phyloP scores from a whole-genome alignment of 2,329 filamentous ascomycete genomes.

The Botryosphaeria dothidea region DNA sequence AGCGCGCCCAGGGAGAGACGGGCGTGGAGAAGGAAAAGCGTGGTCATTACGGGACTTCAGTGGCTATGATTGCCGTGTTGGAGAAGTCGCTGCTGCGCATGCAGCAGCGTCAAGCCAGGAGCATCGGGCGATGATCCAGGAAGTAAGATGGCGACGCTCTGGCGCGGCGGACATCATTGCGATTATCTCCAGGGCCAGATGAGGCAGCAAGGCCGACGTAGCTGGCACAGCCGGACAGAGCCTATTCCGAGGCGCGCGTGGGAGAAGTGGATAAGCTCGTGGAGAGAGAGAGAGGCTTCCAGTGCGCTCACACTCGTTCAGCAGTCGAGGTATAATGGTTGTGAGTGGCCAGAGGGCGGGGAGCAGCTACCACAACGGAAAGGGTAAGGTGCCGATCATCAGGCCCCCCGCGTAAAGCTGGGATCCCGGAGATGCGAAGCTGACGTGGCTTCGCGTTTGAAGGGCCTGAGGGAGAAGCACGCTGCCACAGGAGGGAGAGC shows the following conservation, averaged over 20 bases:
- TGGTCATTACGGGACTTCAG: background rate
- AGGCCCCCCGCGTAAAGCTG: slow-evolving; percentile 11
- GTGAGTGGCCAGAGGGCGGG: slow-evolving; percentile 2
- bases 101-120: background rate
- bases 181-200: background rate
- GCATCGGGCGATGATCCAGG: slow-evolving; percentile 2
- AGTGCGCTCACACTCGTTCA: background rate
- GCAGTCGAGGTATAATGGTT: slow-evolving; percentile 1
- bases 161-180: background rate
- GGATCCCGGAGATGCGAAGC: slow-evolving; percentile 13
- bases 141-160: background rate
- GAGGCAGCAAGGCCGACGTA: slow-evolving; percentile 10
- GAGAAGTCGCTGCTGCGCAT: slow-evolving; percentile 2
- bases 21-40: too few species aligned
- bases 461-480: background rate
- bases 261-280: slow-evolving; percentile 14
- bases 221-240: slow-evolving; percentile 2
- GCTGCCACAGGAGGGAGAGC: slow-evolving; percentile 10
- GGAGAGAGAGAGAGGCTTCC: background rate
- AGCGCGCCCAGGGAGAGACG: background rate
- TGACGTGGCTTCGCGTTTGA: slow-evolving; percentile 18
- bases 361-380: background rate
- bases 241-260: slow-evolving; percentile 4
- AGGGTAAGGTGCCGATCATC: slow-evolving; percentile 10
- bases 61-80: background rate